phyloP scores from a whole-genome alignment of 768 basidiomycete genomes.

The Phlebiopsis flavidoalba region DNA sequence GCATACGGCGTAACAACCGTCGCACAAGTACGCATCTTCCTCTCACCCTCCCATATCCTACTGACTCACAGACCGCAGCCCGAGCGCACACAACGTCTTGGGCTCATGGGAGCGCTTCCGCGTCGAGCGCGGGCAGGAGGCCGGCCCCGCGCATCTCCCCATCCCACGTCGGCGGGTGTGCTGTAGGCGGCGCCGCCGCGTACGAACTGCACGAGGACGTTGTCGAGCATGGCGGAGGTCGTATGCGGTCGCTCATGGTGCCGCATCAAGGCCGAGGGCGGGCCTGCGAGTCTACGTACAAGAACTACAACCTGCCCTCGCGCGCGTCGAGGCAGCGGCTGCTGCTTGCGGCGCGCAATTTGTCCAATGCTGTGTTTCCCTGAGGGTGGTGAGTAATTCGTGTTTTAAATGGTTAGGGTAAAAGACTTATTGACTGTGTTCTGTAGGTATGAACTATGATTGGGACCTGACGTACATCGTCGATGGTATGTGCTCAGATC shows the following conservation, averaged over 20 bases:
- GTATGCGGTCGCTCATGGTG: constrained; percentile 54
- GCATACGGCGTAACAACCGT: constrained; percentile 73
- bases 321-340: constrained; percentile 66
- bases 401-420: no score
- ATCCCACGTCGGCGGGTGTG: constrained; percentile 58
- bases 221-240: constrained; percentile 57
- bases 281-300: constrained; percentile 65
- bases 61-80: constrained; percentile 32
- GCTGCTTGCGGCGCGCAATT: constrained; percentile 51
- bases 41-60: not conserved
- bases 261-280: constrained; percentile 70
- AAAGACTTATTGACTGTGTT: not conserved
- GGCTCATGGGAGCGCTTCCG: constrained; percentile 64
- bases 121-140: constrained; percentile 60
- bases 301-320: constrained; percentile 70
- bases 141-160: constrained; percentile 74
- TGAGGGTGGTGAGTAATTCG: constrained; percentile 45
- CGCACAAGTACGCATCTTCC: constrained; percentile 55
- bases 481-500: constrained; percentile 43
- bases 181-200: constrained; percentile 52
- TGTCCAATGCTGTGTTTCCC: constrained; percentile 71
- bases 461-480: constrained; percentile 78
- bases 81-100: constrained; percentile 56
- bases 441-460: constrained; percentile 63
- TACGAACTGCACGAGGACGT: constrained; percentile 55